Conservation (phyloP, 768 basidiomycete genomes). For the Suillus plorans region DNA sequence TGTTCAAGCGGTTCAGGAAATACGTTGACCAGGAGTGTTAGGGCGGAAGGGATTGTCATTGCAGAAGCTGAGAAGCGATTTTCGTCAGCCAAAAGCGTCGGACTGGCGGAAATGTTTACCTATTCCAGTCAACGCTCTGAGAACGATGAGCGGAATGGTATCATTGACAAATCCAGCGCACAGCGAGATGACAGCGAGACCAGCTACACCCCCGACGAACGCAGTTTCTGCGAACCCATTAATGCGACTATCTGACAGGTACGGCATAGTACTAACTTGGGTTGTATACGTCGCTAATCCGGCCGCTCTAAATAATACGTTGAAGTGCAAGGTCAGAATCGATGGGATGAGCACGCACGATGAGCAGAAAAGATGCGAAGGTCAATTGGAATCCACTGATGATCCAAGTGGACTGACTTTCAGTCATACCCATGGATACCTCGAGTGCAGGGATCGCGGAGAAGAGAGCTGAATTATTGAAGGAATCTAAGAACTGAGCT, state of each 20-base stretch:
- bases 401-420: constrained; percentile 37
- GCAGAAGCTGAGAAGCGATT: constrained; percentile 37
- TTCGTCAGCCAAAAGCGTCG: constrained; percentile 4
- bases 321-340: not conserved
- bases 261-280: constrained; percentile 32
- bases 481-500: constrained; percentile 44
- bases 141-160: constrained; percentile 47
- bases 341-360: constrained; percentile 24
- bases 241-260: not conserved
- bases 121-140: constrained; percentile 52
- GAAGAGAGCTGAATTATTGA: constrained; percentile 42
- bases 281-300: constrained; percentile 39
- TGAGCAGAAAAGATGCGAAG: constrained; percentile 42
- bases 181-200: constrained; percentile 44
- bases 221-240: constrained; percentile 30
- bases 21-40: constrained; percentile 47
- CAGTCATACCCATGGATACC: constrained; percentile 16
- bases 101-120: constrained; percentile 25
- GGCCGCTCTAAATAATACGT: constrained; percentile 31
- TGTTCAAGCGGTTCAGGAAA: constrained; percentile 49
- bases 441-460: constrained; percentile 38
- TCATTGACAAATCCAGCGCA: constrained; percentile 45
- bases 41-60: constrained; percentile 50
- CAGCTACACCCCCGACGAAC: constrained; percentile 41
- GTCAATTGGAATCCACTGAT: constrained; percentile 41